A percentile compares a stretch with the other conserved stretches of the same genome.
Conservation (phyloP, 805 yeast species). For the Starmerella potacharoeniae region DNA sequence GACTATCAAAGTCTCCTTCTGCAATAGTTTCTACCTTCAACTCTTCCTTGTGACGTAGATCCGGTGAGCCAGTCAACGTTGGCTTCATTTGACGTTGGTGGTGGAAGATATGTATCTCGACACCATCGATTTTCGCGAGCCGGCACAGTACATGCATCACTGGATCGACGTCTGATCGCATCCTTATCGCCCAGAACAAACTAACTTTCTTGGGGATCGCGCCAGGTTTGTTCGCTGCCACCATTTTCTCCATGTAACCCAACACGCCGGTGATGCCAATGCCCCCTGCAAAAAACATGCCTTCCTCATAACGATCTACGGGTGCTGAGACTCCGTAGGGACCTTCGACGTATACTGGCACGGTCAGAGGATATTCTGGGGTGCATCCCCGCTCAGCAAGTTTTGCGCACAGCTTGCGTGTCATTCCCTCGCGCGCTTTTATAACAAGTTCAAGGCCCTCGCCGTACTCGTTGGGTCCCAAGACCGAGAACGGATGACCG, state of each 20-base stretch:
- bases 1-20: background rate
- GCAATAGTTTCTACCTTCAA: background rate
- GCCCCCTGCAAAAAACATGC: conserved; percentile 51
- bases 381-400: conserved; percentile 28
- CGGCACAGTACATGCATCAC: conserved; percentile 14
- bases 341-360: conserved; percentile 46
- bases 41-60: background rate
- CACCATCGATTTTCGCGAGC: conserved; percentile 13
- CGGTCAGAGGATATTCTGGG: conserved; percentile 27
- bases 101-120: conserved; percentile 16
- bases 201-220: conserved; percentile 15
- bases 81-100: background rate
- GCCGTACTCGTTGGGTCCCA: conserved; percentile 33
- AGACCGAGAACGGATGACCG: conserved; percentile 56
- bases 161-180: conserved; percentile 27
- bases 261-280: conserved; percentile 51
- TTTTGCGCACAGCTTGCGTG: conserved; percentile 32
- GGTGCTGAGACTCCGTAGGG: conserved; percentile 46
- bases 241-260: conserved; percentile 34
- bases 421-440: conserved; percentile 45
- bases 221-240: conserved; percentile 5
- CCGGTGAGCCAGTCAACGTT: background rate
- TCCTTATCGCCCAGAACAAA: conserved; percentile 27
- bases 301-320: conserved; percentile 37
- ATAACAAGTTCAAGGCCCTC: conserved; percentile 39